phyloP scores from a whole-genome alignment of 495 filamentous ascomycete species.

The Aspergillus egyptiacus region DNA sequence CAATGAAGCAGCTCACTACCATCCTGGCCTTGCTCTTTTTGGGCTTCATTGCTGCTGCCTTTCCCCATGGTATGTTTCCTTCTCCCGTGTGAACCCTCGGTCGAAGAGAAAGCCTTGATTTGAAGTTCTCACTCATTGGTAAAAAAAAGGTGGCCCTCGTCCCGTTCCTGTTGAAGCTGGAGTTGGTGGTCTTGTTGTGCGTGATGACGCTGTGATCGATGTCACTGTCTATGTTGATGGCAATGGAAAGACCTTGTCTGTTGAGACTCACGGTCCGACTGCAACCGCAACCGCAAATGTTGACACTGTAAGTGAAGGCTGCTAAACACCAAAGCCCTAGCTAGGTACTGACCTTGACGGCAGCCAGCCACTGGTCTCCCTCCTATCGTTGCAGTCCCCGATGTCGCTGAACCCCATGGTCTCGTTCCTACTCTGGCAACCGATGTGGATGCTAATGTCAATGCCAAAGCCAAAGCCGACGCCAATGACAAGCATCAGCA shows the following conservation, averaged over 20 bases:
- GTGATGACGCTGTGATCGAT: conserved; percentile 27
- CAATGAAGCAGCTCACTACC: conserved; percentile 13
- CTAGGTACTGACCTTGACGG: background rate
- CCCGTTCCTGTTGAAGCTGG: background rate
- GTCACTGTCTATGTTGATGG: conserved; percentile 63
- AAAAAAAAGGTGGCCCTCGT: background rate
- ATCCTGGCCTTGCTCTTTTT: conserved; percentile 11
- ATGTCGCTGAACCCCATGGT: background rate
- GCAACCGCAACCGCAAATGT: conserved; percentile 4
- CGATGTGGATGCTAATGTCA: conserved; percentile 1
- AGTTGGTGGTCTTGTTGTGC: conserved; percentile 11
- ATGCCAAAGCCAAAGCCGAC: background rate
- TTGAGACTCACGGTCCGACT: conserved; percentile 16
- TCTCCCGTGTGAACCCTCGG: background rate
- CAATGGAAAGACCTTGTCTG: conserved; percentile 46
- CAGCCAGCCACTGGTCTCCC: conserved; percentile 6
- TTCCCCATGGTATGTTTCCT: conserved; percentile 14
- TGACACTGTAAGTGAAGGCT: background rate
- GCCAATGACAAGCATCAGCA: background rate
- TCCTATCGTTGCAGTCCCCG: conserved; percentile 3
- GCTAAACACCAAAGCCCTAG: background rate
- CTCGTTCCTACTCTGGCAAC: conserved; percentile 15
- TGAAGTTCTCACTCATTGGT: background rate
- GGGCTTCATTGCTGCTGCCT: conserved; percentile 5
- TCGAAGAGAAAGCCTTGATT: background rate